Evolutionary conservation across 306 rosid genomes (phyloP), one percentile per base, ranked within the genome.

Genomic region (Quercus ilex): DNA sequence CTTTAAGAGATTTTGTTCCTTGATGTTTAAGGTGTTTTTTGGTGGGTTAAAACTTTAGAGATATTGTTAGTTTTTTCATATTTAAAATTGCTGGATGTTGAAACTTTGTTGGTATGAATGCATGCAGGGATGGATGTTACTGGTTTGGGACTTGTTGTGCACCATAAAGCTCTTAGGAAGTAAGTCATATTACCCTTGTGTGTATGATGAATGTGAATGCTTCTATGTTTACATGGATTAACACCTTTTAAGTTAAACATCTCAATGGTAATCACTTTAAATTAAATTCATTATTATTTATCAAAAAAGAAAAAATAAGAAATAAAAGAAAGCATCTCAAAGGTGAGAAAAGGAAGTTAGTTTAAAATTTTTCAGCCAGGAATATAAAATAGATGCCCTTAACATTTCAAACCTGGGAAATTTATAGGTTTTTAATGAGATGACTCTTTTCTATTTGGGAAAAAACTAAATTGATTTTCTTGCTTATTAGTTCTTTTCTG

Each of bases 111-210:
- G 77, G 59, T 33, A 57, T 74, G 84, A 71, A 65, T 71, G 69
- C 31, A 9, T 77, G 82, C 92, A 92, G 99, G 99, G 77, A 41
- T 91, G 77, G 99, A 92, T 85, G 94, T 97, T 67, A 92, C 96
- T 70, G 99, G 99, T 68, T 82, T 88, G 77, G 99, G 97, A 31
- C 97, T 95, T 71, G 73, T 79, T 82, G 69, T 95, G 91, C 97
- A 91, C 77, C 97, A 92, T 86, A 87, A 91, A 89, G 97, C 99
- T 83, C 98, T 95, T 80, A 96, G 94, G 77, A 92, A 87, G 97
- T 92, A 90, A 80, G 94, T 90, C 80, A 23, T 33, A 23, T 25
- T 71, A 55, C 35, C 49, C 28, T 0, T 76, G 31, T 51, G 59
- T 86, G 20, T 67, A 4, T 57, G 30, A 65, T 56, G 38, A 75